These are phyloP conservation scores for Pseudogymnoascus sp. DNA, from an alignment of 2,329 filamentous ascomycete genomes.

Conservation along the genomic window DNA sequence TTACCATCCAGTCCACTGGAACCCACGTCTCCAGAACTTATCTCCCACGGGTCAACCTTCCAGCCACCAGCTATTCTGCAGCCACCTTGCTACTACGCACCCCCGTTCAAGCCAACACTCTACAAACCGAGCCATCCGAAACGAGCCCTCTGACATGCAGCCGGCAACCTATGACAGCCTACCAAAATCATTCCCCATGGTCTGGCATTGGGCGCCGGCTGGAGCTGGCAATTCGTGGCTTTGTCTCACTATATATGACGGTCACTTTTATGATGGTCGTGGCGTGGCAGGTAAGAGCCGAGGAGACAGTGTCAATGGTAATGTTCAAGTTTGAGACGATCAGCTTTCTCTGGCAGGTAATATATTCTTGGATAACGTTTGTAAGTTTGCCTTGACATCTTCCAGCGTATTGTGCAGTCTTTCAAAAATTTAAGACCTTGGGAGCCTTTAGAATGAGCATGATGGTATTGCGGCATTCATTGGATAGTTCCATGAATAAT, in stretches of 20 bases:
- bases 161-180: slow-evolving; percentile 11
- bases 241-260: slow-evolving; percentile 22
- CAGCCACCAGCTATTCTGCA: neutral
- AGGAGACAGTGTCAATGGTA: slow-evolving; percentile 15
- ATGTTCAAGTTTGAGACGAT: slow-evolving; percentile 27
- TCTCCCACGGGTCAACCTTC: neutral
- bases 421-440: neutral
- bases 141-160: neutral
- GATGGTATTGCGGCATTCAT: neutral
- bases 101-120: neutral
- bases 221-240: slow-evolving; percentile 22
- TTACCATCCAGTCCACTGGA: neutral
- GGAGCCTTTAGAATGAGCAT: neutral
- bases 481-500: neutral
- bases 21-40: neutral
- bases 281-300: slow-evolving; percentile 21
- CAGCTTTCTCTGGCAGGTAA: slow-evolving; percentile 23
- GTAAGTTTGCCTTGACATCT: slow-evolving; percentile 20
- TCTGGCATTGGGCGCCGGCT: slow-evolving; percentile 23
- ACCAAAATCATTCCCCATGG: slow-evolving; percentile 27
- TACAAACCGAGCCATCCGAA: too few relatives aligned
- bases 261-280: slow-evolving; percentile 21
- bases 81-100: neutral
- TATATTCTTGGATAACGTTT: slow-evolving; percentile 26
- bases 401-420: neutral